A percentile compares a stretch with the other conserved stretches of the same genome.
Conservation (phyloP, 345 rosid species). For the Pelargonium nanum region DNA sequence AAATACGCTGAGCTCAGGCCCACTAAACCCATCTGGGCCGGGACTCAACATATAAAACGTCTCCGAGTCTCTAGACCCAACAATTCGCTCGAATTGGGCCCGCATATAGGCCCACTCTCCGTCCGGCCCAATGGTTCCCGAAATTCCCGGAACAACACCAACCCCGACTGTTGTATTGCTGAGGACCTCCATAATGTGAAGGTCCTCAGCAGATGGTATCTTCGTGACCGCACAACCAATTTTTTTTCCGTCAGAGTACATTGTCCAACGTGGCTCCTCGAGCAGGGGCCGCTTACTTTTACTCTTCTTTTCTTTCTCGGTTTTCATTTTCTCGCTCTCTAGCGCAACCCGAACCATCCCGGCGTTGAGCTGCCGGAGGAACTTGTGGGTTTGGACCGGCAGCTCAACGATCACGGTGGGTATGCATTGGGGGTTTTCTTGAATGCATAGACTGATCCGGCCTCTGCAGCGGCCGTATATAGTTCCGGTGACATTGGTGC, state of each 20-base stretch:
- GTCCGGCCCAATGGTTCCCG: neutral
- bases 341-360: slow-evolving; percentile 77
- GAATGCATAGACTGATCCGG: slow-evolving; percentile 57
- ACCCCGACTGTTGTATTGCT: neutral
- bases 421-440: slow-evolving; percentile 53
- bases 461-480: slow-evolving; percentile 69
- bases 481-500: slow-evolving; percentile 65
- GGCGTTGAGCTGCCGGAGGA: slow-evolving; percentile 50
- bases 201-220: neutral
- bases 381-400: slow-evolving; percentile 43
- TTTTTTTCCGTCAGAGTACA: slow-evolving; percentile 19
- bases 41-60: slow-evolving; percentile 7
- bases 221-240: neutral
- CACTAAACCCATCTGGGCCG: neutral
- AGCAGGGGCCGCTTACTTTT: slow-evolving; percentile 39
- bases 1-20: neutral
- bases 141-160: neutral
- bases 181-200: neutral
- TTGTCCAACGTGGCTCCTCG: slow-evolving; percentile 71
- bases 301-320: slow-evolving; percentile 6
- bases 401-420: slow-evolving; percentile 53
- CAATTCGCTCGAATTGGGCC: neutral
- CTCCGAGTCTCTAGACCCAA: neutral
- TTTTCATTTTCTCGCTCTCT: slow-evolving; percentile 48
- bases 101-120: neutral